Percentiles rank a stretch among this genome's conserved stretches.
phyloP scores from a whole-genome alignment of 805 yeast genomes.

The Barnettozyma californica region DNA sequence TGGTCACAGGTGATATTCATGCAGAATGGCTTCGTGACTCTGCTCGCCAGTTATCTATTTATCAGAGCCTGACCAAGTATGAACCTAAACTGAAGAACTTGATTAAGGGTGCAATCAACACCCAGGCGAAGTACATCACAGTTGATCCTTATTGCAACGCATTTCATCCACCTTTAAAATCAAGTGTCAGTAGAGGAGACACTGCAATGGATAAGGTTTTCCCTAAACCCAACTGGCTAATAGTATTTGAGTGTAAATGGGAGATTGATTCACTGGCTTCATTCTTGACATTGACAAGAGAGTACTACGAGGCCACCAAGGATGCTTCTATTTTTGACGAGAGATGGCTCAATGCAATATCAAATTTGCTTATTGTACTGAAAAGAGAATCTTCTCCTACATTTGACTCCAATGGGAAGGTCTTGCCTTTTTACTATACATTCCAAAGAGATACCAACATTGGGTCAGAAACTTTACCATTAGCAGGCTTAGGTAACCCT shows the following conservation, averaged over 20 bases:
- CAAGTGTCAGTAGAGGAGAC: conserved; percentile 38
- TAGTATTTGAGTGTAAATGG: conserved; percentile 85
- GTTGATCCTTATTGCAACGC: conserved; percentile 84
- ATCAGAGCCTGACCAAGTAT: conserved; percentile 51
- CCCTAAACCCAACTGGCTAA: conserved; percentile 66
- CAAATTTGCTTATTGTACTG: conserved; percentile 46
- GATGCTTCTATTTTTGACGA: conserved; percentile 40
- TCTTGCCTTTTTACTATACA: conserved; percentile 47
- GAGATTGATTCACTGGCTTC: conserved; percentile 85
- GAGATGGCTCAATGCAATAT: conserved; percentile 56
- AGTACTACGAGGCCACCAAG: conserved; percentile 52
- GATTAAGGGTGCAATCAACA: conserved; percentile 72
- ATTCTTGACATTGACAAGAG: conserved; percentile 69
- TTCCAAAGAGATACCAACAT: conserved; percentile 70
- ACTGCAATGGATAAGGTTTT: conserved; percentile 57
- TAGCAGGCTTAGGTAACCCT: conserved; percentile 82
- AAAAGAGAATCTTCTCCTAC: conserved; percentile 59
- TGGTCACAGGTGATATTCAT: conserved; percentile 88
- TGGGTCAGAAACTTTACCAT: conserved; percentile 77
- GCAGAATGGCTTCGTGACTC: conserved; percentile 93
- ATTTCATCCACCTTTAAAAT: conserved; percentile 71
- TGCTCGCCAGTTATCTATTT: conserved; percentile 75
- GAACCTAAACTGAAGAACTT: conserved; percentile 47
- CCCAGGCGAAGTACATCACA: conserved; percentile 62
- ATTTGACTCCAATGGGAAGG: conserved; percentile 38